Percentiles rank a stretch among this genome's conserved stretches.
Evolutionary conservation across 345 rosid genomes (phyloP).

Genomic region (Alliaria petiolata): DNA sequence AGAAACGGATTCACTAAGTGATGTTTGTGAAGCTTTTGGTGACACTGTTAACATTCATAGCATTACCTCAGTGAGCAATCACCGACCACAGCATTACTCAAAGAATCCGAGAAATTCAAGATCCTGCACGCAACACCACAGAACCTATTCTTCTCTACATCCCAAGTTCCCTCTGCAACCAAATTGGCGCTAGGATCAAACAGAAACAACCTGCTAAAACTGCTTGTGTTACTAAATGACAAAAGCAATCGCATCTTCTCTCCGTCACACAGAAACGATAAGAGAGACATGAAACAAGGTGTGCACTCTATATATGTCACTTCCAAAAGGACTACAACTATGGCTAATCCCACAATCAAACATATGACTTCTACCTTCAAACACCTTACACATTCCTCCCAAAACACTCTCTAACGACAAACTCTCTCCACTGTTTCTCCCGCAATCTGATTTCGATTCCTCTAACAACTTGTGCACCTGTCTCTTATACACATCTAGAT

Average conservation of each 20-base stretch:
- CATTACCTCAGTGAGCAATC: conserved; percentile 67
- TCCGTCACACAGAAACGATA: conserved; percentile 38
- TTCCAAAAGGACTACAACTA: conserved; percentile 46
- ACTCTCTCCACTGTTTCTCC: conserved; percentile 33
- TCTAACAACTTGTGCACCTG: conserved; percentile 52
- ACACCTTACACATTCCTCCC: conserved; percentile 43
- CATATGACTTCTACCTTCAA: conserved; percentile 18
- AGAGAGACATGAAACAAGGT: conserved; percentile 43
- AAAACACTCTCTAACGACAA: conserved; percentile 22
- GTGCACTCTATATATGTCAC: conserved; percentile 17
- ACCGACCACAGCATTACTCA: conserved; percentile 47
- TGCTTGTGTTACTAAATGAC: conserved; percentile 38
- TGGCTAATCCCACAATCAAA: conserved; percentile 41
- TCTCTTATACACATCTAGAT: too few species aligned
- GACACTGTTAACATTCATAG: conserved; percentile 20
- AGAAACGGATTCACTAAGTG: conserved; percentile 58
- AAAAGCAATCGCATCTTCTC: conserved; percentile 42
- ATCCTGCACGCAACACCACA: conserved; percentile 66
- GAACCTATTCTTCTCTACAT: conserved; percentile 49
- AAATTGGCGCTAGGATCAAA: conserved; percentile 55
- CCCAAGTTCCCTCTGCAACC: conserved; percentile 83
- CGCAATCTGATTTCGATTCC: conserved; percentile 29
- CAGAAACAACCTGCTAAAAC: conserved; percentile 28
- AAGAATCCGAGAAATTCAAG: conserved; percentile 43
- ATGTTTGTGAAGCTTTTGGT: conserved; percentile 47